Percentiles rank a stretch among this genome's conserved stretches.
phyloP scores from a whole-genome alignment of 1,284 basidiomycete species.

The Ustilago trichophora region DNA sequence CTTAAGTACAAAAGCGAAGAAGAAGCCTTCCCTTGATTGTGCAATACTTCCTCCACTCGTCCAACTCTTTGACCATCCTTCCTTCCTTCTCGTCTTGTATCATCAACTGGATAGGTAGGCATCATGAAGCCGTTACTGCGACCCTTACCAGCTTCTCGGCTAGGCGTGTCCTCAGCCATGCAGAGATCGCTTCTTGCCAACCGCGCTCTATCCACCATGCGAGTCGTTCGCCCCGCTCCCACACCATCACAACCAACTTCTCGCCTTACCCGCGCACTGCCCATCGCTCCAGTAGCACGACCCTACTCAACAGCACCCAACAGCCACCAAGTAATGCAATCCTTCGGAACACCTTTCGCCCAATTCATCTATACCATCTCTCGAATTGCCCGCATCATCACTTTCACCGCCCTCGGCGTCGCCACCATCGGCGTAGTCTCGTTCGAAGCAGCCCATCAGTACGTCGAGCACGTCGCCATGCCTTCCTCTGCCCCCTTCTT shows the following conservation, averaged over 20 bases:
- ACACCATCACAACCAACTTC: not conserved
- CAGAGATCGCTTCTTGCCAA: not conserved
- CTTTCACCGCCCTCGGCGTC: slow-evolving; percentile 48
- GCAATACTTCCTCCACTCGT: not conserved
- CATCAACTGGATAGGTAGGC: no score
- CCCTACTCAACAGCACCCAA: slow-evolving; percentile 46
- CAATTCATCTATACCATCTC: slow-evolving; percentile 58
- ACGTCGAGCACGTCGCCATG: slow-evolving; percentile 61
- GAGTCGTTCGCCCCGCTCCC: not conserved
- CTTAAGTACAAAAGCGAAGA: not conserved
- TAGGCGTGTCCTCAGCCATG: not conserved
- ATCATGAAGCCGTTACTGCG: slow-evolving; percentile 17
- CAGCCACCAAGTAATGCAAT: slow-evolving; percentile 44
- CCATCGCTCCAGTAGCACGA: not conserved
- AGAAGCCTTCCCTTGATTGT: no score
- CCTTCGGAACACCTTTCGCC: slow-evolving; percentile 56
- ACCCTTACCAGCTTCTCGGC: not conserved
- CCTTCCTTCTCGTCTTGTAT: not conserved
- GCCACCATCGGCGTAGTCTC: slow-evolving; percentile 36
- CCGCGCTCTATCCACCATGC: not conserved
- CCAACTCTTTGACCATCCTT: no score
- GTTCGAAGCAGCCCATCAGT: slow-evolving; percentile 63
- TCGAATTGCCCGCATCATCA: slow-evolving; percentile 60
- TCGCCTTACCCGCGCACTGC: not conserved
- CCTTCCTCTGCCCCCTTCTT: slow-evolving; percentile 13